Percentiles rank a stretch among this genome's conserved stretches.
Conservation (phyloP, 2,329 filamentous ascomycete species). For the Leptographium procerum region DNA sequence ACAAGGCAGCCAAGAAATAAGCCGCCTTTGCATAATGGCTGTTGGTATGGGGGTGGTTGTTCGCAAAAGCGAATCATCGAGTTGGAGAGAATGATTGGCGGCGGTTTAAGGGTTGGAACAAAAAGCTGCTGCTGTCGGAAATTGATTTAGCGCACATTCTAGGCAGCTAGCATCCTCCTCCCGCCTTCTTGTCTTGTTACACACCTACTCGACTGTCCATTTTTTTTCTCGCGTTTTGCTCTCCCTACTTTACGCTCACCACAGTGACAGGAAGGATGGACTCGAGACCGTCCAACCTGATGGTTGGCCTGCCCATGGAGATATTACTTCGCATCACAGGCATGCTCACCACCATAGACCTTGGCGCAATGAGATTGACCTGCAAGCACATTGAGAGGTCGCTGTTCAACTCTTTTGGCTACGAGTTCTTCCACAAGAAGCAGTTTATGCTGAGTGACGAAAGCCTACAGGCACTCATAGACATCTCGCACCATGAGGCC, state of each 20-base stretch:
- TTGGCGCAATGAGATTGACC: constrained; percentile 40
- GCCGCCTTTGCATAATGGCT: background rate
- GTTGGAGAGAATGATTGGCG: background rate
- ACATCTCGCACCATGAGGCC: constrained; percentile 35
- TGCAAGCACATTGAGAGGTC: constrained; percentile 43
- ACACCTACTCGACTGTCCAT: background rate
- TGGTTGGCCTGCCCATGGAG: constrained; percentile 40
- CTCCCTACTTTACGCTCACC: background rate
- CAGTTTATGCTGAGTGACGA: constrained; percentile 52
- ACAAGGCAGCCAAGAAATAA: background rate
- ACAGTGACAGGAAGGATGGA: background rate
- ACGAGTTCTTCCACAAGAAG: constrained; percentile 53
- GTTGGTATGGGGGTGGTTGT: too few relatives aligned
- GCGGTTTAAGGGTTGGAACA: background rate
- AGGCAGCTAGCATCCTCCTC: background rate
- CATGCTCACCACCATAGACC: constrained; percentile 42
- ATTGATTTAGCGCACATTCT: background rate
- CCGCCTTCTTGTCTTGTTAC: background rate
- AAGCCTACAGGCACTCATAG: constrained; percentile 42
- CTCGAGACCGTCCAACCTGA: background rate
- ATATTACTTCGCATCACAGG: constrained; percentile 43
- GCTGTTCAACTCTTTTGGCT: constrained; percentile 43
- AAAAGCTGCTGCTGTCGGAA: background rate
- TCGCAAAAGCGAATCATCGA: background rate
- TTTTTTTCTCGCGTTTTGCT: background rate